phyloP scores from a whole-genome alignment of 768 basidiomycete genomes.

The Mycena rosella region DNA sequence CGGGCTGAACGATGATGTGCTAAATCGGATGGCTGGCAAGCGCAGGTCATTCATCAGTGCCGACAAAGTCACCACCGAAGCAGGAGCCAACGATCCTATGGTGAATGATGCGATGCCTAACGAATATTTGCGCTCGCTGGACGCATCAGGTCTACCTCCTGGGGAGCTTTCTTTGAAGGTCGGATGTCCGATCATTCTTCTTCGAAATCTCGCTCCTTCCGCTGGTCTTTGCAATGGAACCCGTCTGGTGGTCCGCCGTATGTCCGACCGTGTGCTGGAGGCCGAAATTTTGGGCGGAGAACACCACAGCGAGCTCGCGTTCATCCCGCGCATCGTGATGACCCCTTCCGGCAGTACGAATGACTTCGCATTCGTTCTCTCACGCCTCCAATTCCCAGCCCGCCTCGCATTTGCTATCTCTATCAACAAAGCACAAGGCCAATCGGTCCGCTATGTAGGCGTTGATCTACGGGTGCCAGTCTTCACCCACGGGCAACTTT shows the following conservation, averaged over 20 bases:
- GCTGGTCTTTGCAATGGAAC: background rate
- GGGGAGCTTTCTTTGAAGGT: background rate
- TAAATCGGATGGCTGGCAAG: slow-evolving; percentile 16
- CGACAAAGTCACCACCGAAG: background rate
- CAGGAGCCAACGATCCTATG: background rate
- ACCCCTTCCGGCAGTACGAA: background rate
- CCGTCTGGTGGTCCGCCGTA: background rate
- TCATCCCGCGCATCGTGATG: background rate
- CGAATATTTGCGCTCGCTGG: background rate
- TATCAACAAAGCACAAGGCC: background rate
- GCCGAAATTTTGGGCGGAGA: background rate
- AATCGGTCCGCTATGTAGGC: background rate
- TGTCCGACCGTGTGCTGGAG: background rate
- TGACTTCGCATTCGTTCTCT: background rate
- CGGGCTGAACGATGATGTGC: background rate
- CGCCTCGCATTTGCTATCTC: background rate
- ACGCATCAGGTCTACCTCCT: background rate
- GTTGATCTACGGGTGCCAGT: background rate
- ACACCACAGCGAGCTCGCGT: background rate
- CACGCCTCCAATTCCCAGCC: background rate
- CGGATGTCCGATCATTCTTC: background rate
- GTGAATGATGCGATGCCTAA: background rate
- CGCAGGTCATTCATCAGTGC: background rate
- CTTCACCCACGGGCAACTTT: too few species aligned
- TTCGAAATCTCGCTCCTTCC: background rate